These are phyloP conservation scores for Tulasnella sp. DNA, from an alignment of 768 basidiomycete genomes.

Conservation along the genomic window DNA sequence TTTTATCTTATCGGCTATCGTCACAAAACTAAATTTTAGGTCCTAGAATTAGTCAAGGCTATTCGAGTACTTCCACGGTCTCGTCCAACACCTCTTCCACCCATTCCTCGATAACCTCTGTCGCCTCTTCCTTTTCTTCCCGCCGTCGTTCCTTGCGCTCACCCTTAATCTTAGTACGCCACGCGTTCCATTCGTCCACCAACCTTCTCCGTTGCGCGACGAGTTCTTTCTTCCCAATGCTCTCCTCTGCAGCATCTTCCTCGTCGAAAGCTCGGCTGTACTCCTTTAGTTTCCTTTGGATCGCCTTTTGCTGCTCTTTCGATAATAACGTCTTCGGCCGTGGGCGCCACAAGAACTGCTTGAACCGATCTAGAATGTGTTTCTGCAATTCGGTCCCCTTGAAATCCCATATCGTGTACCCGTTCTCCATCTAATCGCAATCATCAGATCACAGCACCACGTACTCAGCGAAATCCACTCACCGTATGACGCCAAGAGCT, in stretches of 20 bases:
- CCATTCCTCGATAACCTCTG: constrained; percentile 90
- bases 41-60: no score
- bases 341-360: constrained; percentile 97
- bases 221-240: constrained; percentile 86
- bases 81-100: constrained; percentile 89
- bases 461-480: constrained; percentile 25
- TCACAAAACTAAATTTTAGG: no score
- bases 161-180: constrained; percentile 63
- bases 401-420: constrained; percentile 96
- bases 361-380: constrained; percentile 84
- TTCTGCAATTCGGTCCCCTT: constrained; percentile 90
- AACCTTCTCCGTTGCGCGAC: constrained; percentile 80
- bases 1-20: no score
- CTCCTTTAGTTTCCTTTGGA: constrained; percentile 82
- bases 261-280: constrained; percentile 89
- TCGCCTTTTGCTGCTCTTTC: constrained; percentile 74
- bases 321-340: constrained; percentile 79
- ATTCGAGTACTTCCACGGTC: constrained; percentile 53
- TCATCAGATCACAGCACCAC: background rate
- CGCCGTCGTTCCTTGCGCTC: constrained; percentile 44
- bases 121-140: constrained; percentile 39
- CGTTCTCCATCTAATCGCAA: constrained; percentile 71
- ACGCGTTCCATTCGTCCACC: constrained; percentile 98
- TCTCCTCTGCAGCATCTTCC: constrained; percentile 92
- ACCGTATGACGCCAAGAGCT: constrained; percentile 94